Evolutionary conservation across 1,139 yeast genomes (phyloP).

Genomic region (Kurtzmaniella quercitrusa): DNA sequence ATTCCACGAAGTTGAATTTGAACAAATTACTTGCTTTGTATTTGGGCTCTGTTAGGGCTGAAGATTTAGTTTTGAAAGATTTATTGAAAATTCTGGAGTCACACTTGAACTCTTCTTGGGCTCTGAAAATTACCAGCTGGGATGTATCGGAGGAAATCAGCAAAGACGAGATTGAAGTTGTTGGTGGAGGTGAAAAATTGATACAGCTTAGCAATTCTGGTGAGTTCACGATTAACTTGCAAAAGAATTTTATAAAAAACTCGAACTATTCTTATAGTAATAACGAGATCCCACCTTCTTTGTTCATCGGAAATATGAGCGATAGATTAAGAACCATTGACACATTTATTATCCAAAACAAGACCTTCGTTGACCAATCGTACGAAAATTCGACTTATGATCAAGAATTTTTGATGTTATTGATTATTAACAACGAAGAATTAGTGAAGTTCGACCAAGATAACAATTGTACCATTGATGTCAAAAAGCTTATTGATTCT

Average conservation of each 20-base stretch:
- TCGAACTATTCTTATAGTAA: slow-evolving; percentile 29
- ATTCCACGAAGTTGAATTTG: slow-evolving; percentile 45
- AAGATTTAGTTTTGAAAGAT: slow-evolving; percentile 59
- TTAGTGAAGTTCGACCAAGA: slow-evolving; percentile 36
- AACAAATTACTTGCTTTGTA: slow-evolving; percentile 50
- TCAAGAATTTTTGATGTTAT: slow-evolving; percentile 54
- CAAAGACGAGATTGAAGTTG: slow-evolving; percentile 38
- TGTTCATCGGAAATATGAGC: slow-evolving; percentile 18
- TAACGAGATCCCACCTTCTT: slow-evolving; percentile 1
- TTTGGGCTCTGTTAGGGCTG: slow-evolving; percentile 56
- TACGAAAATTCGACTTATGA: slow-evolving; percentile 44
- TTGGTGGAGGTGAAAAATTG: slow-evolving; percentile 40
- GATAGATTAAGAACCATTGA: slow-evolving; percentile 6
- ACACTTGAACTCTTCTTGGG: slow-evolving; percentile 50
- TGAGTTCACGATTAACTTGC: slow-evolving; percentile 48
- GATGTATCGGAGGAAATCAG: slow-evolving; percentile 48
- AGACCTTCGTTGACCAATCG: slow-evolving; percentile 13
- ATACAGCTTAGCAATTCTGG: slow-evolving; percentile 45
- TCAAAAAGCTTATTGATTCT: slow-evolving; percentile 57
- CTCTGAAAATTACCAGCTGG: slow-evolving; percentile 59
- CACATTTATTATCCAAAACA: slow-evolving; percentile 8
- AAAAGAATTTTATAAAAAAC: slow-evolving; percentile 47
- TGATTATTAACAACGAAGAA: slow-evolving; percentile 60
- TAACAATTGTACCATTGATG: slow-evolving; percentile 36
- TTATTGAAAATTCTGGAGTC: slow-evolving; percentile 58